Conservation (phyloP, 2,329 filamentous ascomycete species). For the Paecilomyces sp. region DNA sequence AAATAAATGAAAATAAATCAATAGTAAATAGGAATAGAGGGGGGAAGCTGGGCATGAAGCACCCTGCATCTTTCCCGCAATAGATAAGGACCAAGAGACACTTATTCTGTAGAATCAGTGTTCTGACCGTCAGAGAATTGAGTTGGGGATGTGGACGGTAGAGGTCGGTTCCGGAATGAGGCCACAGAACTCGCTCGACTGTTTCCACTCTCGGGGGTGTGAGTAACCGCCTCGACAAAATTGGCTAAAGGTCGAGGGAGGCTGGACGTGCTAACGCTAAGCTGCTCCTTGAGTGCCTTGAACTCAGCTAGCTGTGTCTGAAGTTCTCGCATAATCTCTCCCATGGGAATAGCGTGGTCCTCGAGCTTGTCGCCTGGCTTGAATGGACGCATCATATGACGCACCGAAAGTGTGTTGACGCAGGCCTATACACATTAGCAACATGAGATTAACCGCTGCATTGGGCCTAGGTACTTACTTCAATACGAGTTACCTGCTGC, state of each 20-base stretch:
- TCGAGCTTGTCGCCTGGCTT: conserved; percentile 56
- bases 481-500: conserved; percentile 90
- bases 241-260: conserved; percentile 11
- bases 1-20: not conserved
- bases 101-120: not conserved
- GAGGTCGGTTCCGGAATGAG: not conserved
- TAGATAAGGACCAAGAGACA: not conserved
- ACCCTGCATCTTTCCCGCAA: not conserved
- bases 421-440: conserved; percentile 55
- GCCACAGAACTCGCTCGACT: not conserved
- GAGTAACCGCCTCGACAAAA: conserved; percentile 1
- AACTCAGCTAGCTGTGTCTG: conserved; percentile 36
- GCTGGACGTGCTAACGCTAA: conserved; percentile 20
- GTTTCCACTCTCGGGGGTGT: not conserved
- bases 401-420: conserved; percentile 68
- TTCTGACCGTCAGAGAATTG: not conserved
- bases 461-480: conserved; percentile 54
- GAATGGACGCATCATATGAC: conserved; percentile 69
- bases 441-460: conserved; percentile 4
- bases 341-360: conserved; percentile 71
- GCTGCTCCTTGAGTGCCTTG: conserved; percentile 31
- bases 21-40: not conserved
- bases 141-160: not conserved
- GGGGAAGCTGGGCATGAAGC: not conserved
- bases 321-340: conserved; percentile 48